Percentiles rank a stretch among this genome's conserved stretches.
Conservation (phyloP, 805 yeast species). For the Saturnispora bothae region DNA sequence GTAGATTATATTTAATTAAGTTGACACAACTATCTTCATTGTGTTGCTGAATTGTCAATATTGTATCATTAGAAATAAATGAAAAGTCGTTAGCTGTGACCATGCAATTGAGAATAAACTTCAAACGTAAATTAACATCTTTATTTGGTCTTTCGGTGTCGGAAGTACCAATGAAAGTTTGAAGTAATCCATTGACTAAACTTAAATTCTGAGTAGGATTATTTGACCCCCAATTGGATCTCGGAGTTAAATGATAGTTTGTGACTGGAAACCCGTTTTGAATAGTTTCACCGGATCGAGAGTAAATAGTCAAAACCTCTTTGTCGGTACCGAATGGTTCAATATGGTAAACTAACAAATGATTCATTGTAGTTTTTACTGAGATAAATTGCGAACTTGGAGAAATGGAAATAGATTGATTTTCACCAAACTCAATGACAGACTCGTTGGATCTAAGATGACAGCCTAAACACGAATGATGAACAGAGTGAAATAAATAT, state of each 20-base stretch:
- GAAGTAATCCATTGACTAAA: slow-evolving; percentile 15
- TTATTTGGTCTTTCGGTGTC: slow-evolving; percentile 22
- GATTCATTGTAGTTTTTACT: slow-evolving; percentile 30
- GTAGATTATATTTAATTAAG: slow-evolving; percentile 13
- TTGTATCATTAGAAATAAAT: slow-evolving; percentile 18
- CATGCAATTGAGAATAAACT: slow-evolving; percentile 27
- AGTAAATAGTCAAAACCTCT: slow-evolving; percentile 25
- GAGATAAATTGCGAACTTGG: slow-evolving; percentile 30
- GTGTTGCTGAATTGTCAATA: slow-evolving; percentile 22
- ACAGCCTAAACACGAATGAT: slow-evolving; percentile 37
- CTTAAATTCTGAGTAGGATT: slow-evolving; percentile 2
- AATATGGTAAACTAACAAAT: slow-evolving; percentile 34
- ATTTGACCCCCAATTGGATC: slow-evolving; percentile 11
- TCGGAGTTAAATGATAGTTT: slow-evolving; percentile 6
- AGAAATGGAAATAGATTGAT: slow-evolving; percentile 29
- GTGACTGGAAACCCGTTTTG: slow-evolving; percentile 24
- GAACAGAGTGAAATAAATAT: slow-evolving; percentile 31
- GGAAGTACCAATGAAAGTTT: slow-evolving; percentile 18
- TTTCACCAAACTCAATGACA: slow-evolving; percentile 37
- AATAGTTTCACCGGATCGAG: slow-evolving; percentile 21
- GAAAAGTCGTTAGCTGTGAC: slow-evolving; percentile 24
- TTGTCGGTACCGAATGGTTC: slow-evolving; percentile 20
- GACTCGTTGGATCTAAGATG: slow-evolving; percentile 37
- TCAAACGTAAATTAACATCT: slow-evolving; percentile 26
- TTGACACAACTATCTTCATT: slow-evolving; percentile 26